Evolutionary conservation across 768 basidiomycete genomes (phyloP), one percentile per base, ranked within the genome.

Genomic region (Amanita phalloides): DNA sequence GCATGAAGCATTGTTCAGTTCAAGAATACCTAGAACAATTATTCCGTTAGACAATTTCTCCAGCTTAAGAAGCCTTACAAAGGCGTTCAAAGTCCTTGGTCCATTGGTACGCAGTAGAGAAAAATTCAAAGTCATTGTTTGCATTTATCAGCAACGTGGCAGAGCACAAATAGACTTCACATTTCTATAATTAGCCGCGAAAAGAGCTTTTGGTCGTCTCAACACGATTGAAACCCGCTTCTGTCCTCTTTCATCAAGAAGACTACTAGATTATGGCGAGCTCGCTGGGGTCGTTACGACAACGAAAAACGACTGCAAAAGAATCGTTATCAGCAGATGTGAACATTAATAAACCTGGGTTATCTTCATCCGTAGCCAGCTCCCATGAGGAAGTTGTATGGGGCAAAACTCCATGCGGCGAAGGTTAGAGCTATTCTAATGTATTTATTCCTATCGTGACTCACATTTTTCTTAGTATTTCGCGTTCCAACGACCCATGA

Each of bases 401-500:
- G 86, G 92, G 92, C 8, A 89, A 91, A 66, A 92, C 90, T 0
- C 87, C 87, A 13, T 62, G 73, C 35, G 89, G 87, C 38, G 79
- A 86, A 75, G 90, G 89, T 85, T 57, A 38, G 73, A 60, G 17
- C 25, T 53, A 38, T 33, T n/a, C 28, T 47, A 39, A 23, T 48
- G 25, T 23, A 44, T 48, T 26, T 46, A 35, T 52, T 51, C 37
- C 26, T 56, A 30, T 55, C 13, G 54, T 25, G 32, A 44, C 39
- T 55, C 54, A 37, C 53, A 8, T 50, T 46, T 45, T 14, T 41
- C 41, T 26, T 56, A 97, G 93, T 96, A 6, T 99, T 99, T 64
- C 79, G 82, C 54, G 90, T 95, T 41, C 92, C 92, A 9, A 89
- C 91, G 17, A 95, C 92, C 0, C 87, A 92, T 64, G 89, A 93